Percentiles rank a stretch among this genome's conserved stretches.
These are phyloP conservation scores for Dictyostelium purpureum DNA, from an alignment of 78 protist species.

Conservation along the genomic window DNA sequence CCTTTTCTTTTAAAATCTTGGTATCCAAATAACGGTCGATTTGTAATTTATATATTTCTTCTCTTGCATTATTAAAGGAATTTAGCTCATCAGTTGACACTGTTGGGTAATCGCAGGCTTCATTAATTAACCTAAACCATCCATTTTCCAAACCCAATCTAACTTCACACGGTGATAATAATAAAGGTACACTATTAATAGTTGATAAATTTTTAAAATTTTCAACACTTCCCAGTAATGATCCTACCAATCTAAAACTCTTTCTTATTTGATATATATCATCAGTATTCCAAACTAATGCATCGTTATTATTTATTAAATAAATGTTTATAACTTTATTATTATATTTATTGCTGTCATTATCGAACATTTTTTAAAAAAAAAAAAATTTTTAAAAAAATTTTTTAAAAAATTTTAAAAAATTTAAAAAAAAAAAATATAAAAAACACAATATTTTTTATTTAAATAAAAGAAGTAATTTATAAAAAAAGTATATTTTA, in stretches of 20 bases:
- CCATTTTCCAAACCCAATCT: slow-evolving; percentile 30
- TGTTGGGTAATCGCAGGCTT: not conserved
- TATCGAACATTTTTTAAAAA: not conserved
- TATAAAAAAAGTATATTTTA: too few species aligned
- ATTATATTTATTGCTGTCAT: not conserved
- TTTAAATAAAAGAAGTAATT: too few species aligned
- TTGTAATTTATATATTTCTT: not conserved
- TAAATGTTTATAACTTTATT: not conserved
- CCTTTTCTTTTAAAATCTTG: slow-evolving; percentile 30
- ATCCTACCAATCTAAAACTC: slow-evolving; percentile 26
- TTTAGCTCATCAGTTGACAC: not conserved
- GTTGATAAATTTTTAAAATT: not conserved
- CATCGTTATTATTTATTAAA: not conserved
- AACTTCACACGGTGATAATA: slow-evolving; percentile 32
- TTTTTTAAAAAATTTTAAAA: too few species aligned
- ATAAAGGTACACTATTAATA: slow-evolving; percentile 20
- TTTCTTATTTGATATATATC: slow-evolving; percentile 16
- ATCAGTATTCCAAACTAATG: slow-evolving; percentile 47
- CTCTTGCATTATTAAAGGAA: not conserved
- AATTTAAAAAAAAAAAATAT: too few species aligned
- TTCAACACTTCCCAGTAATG: slow-evolving; percentile 19
- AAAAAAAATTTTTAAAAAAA: too few species aligned
- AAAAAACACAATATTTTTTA: too few species aligned
- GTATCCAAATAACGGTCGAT: not conserved
- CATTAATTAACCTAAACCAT: slow-evolving; percentile 39